Conservation (phyloP, 2,329 filamentous ascomycete genomes). For the Ophiocordyceps camponoti-leonardi region DNA sequence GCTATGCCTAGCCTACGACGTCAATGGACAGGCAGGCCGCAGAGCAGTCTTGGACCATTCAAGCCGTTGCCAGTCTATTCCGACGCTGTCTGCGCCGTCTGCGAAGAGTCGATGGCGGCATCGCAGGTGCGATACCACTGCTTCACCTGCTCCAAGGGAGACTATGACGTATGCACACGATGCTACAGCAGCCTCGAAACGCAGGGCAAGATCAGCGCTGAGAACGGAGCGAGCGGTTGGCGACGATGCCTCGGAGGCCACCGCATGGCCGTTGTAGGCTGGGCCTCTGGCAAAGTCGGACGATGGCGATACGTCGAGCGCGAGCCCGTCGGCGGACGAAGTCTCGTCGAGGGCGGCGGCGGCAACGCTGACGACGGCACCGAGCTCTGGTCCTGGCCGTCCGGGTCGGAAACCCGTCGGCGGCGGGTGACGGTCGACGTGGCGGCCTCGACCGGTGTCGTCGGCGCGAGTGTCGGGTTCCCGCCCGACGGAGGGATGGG, state of each 20-base stretch:
- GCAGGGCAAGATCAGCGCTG: constrained; percentile 46
- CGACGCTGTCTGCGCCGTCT: constrained; percentile 60
- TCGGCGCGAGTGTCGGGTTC: constrained; percentile 23
- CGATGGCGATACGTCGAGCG: constrained; percentile 50
- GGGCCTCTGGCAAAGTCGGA: constrained; percentile 49
- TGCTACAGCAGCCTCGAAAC: constrained; percentile 59
- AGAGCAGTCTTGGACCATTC: constrained; percentile 33
- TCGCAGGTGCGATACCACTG: constrained; percentile 64
- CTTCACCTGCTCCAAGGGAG: constrained; percentile 53
- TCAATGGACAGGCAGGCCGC: constrained; percentile 21
- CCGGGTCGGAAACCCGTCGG: constrained; percentile 20
- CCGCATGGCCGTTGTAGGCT: constrained; percentile 68
- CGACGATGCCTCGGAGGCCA: constrained; percentile 65
- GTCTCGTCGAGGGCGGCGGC: constrained; percentile 12
- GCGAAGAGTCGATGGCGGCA: constrained; percentile 53
- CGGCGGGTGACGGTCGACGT: constrained; percentile 35
- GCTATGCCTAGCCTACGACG: constrained; percentile 22
- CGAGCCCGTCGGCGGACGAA: constrained; percentile 59
- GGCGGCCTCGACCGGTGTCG: constrained; percentile 21
- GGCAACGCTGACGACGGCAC: constrained; percentile 11
- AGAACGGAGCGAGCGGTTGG: constrained; percentile 72
- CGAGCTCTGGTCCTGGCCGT: constrained; percentile 35
- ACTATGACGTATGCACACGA: constrained; percentile 68
- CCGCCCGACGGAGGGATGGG: constrained; percentile 65
- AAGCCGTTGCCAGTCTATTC: constrained; percentile 47